These are phyloP conservation scores for Eremomyces bilateralis DNA, from an alignment of 495 filamentous ascomycete genomes.

Conservation along the genomic window DNA sequence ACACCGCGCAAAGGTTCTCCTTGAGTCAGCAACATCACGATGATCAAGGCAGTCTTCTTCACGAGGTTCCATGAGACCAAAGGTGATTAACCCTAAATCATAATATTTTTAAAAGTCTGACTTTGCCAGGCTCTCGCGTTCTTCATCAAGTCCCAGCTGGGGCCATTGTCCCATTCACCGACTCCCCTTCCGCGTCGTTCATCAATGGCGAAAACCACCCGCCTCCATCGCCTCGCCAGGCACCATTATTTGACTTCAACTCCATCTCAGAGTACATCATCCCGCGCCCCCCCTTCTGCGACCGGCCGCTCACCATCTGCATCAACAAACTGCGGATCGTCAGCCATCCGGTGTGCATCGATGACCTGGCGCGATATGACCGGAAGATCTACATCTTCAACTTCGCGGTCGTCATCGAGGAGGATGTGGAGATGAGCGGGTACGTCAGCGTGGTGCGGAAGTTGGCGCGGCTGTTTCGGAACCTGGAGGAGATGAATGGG, in stretches of 20 bases:
- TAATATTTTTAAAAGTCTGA: background rate
- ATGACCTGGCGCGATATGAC: slow-evolving; percentile 26
- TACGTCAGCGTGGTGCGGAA: slow-evolving; percentile 74
- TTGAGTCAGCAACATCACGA: too few species aligned
- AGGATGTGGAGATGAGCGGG: slow-evolving; percentile 38
- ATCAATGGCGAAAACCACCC: background rate
- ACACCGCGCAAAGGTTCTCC: too few species aligned
- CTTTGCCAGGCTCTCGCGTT: slow-evolving; percentile 46
- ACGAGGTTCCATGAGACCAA: slow-evolving; percentile 77
- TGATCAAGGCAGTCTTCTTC: slow-evolving; percentile 94
- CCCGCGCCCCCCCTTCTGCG: slow-evolving; percentile 76
- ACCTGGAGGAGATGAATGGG: slow-evolving; percentile 66
- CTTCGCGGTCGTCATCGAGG: slow-evolving; percentile 68
- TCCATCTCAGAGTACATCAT: slow-evolving; percentile 77
- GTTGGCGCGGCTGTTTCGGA: slow-evolving; percentile 62
- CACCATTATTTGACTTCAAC: slow-evolving; percentile 61
- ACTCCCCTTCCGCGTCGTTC: slow-evolving; percentile 22
- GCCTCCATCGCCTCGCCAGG: background rate
- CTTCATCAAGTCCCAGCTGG: slow-evolving; percentile 52
- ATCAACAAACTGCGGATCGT: slow-evolving; percentile 61
- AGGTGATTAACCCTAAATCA: slow-evolving; percentile 27
- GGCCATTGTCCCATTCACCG: slow-evolving; percentile 43
- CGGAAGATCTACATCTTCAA: slow-evolving; percentile 98
- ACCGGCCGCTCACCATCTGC: slow-evolving; percentile 61
- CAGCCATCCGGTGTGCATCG: slow-evolving; percentile 75